phyloP scores from a whole-genome alignment of 2,329 filamentous ascomycete species.

The Trichoderma endophyticum region DNA sequence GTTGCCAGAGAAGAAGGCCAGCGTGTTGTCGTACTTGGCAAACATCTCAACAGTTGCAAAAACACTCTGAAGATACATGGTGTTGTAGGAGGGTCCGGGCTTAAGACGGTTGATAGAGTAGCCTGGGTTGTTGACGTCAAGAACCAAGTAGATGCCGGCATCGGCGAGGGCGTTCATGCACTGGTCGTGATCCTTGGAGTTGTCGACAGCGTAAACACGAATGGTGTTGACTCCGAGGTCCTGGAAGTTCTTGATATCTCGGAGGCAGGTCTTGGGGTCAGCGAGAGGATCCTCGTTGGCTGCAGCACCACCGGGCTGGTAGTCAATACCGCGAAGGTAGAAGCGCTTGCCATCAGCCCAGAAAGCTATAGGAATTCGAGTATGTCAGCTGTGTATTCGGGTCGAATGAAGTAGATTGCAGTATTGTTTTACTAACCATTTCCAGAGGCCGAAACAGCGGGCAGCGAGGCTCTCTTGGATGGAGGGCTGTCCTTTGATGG shows the following conservation, averaged over 20 bases:
- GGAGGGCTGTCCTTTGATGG: conserved; percentile 46
- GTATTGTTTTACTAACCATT: conserved; percentile 45
- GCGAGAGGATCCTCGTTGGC: conserved; percentile 69
- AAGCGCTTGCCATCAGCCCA: conserved; percentile 52
- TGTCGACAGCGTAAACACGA: conserved; percentile 91
- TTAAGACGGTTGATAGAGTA: conserved; percentile 81
- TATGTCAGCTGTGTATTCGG: neutral
- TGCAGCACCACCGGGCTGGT: conserved; percentile 60
- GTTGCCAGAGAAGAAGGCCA: conserved; percentile 82
- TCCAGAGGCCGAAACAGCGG: conserved; percentile 52
- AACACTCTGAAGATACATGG: conserved; percentile 75
- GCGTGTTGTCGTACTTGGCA: conserved; percentile 76
- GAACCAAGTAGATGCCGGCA: conserved; percentile 86
- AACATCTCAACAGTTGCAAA: conserved; percentile 89
- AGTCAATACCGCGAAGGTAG: conserved; percentile 60
- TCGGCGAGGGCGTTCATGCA: conserved; percentile 81
- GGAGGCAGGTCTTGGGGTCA: conserved; percentile 65
- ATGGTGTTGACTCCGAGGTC: conserved; percentile 86
- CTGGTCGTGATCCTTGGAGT: conserved; percentile 72
- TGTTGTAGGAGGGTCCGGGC: conserved; percentile 82
- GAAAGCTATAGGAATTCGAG: conserved; percentile 44
- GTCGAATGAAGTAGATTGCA: neutral
- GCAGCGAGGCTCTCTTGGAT: conserved; percentile 48
- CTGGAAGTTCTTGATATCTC: conserved; percentile 79
- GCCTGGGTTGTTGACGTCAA: conserved; percentile 85